Evolutionary conservation across 2,329 filamentous ascomycete genomes (phyloP).

Genomic region (Aspergillus sp.): DNA sequence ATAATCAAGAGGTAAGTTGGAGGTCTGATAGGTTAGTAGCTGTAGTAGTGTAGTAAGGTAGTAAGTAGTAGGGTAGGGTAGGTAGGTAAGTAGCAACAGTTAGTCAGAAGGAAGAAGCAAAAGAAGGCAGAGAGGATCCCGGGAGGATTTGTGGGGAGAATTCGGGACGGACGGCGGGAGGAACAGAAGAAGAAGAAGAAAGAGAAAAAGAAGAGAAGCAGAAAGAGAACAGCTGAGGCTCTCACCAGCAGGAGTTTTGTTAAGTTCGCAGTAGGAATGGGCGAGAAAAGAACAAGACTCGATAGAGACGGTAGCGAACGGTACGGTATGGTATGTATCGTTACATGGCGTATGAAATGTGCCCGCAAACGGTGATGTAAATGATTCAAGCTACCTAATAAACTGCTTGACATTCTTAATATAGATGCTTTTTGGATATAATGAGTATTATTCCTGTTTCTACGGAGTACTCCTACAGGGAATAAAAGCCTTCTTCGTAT

Average conservation of each 20-base stretch:
- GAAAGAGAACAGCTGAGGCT: neutral
- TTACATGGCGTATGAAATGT: neutral
- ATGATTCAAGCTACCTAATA: too few relatives aligned
- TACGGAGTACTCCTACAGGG: too few relatives aligned
- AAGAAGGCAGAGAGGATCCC: conserved; percentile 18
- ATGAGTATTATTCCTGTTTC: too few relatives aligned
- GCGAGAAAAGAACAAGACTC: neutral
- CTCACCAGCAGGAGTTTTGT: too few relatives aligned
- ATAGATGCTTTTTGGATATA: too few relatives aligned
- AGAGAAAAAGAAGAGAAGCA: neutral
- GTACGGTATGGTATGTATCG: conserved; percentile 8
- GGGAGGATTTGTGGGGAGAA: conserved; percentile 21
- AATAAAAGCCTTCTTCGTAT: too few relatives aligned
- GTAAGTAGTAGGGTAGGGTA: neutral
- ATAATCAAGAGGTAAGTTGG: conserved; percentile 2
- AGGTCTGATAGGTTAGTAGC: neutral
- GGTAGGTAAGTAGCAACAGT: neutral
- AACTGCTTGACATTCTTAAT: neutral
- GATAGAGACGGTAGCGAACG: conserved; percentile 6
- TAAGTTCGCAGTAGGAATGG: neutral
- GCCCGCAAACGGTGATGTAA: conserved; percentile 15
- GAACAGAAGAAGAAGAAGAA: neutral
- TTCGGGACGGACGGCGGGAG: conserved; percentile 10
- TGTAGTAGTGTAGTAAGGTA: neutral
- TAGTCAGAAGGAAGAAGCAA: conserved; percentile 1